These are phyloP conservation scores for Diutina rugosa DNA, from an alignment of 1,139 yeast genomes.

Conservation along the genomic window DNA sequence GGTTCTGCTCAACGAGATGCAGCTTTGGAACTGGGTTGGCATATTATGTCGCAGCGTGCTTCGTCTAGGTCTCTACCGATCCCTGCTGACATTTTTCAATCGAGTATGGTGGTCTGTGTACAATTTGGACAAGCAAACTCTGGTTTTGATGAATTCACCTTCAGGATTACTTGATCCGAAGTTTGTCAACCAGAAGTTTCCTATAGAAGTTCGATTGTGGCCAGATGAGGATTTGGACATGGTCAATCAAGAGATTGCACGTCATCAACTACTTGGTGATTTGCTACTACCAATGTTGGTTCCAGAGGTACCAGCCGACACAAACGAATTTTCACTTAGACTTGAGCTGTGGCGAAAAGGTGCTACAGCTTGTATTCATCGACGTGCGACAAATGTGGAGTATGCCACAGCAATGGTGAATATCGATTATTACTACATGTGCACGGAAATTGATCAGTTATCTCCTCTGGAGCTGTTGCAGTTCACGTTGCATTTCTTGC, in stretches of 20 bases:
- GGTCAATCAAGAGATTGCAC: conserved; percentile 12
- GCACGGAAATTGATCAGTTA: conserved; percentile 29
- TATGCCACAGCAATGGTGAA: conserved; percentile 21
- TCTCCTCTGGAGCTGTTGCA: conserved; percentile 25
- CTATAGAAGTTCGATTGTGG: conserved; percentile 6
- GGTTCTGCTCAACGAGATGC: conserved; percentile 14
- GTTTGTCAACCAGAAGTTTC: conserved; percentile 9
- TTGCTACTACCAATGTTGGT: conserved; percentile 6
- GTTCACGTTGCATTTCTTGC: conserved; percentile 28
- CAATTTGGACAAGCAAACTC: conserved; percentile 27
- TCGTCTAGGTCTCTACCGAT: conserved; percentile 5
- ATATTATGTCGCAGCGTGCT: conserved; percentile 17
- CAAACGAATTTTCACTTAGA: conserved; percentile 12
- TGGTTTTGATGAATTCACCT: conserved; percentile 20
- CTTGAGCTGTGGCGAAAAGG: conserved; percentile 26
- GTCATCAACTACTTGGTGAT: conserved; percentile 8
- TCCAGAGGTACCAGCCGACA: conserved; percentile 4
- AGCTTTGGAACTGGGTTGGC: conserved; percentile 25
- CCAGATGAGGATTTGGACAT: conserved; percentile 5
- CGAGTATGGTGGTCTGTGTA: conserved; percentile 27
- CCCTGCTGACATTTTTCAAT: conserved; percentile 8
- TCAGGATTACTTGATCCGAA: conserved; percentile 18
- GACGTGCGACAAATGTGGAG: conserved; percentile 16
- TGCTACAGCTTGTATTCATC: conserved; percentile 17
- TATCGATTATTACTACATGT: conserved; percentile 24